Percentiles rank a stretch among this genome's conserved stretches.
These are phyloP conservation scores for Paracoccidioides lutzii DNA, from an alignment of 2,329 filamentous ascomycete species.

Conservation along the genomic window DNA sequence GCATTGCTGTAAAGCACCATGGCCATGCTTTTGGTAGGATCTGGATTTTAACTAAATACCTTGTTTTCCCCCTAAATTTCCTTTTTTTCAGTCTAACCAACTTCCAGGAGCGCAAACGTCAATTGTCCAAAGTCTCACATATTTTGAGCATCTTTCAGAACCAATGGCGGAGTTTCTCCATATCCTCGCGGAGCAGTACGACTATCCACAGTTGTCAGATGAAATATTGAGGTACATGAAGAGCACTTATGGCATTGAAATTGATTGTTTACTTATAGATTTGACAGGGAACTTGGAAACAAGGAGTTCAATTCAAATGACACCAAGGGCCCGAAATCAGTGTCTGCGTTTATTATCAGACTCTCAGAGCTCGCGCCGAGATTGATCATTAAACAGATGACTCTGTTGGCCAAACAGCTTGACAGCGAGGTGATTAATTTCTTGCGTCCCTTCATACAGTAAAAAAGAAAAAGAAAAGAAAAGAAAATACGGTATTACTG, in stretches of 20 bases:
- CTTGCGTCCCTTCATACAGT: background rate
- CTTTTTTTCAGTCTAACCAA: conserved; percentile 16
- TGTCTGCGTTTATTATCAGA: conserved; percentile 85
- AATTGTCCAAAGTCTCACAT: conserved; percentile 93
- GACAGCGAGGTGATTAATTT: conserved; percentile 62
- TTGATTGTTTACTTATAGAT: conserved; percentile 13
- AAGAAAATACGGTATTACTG: conserved; percentile 6
- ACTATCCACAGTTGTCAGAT: conserved; percentile 88
- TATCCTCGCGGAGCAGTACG: conserved; percentile 92
- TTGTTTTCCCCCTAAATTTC: background rate
- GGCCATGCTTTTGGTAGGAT: conserved; percentile 78
- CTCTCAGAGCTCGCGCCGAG: conserved; percentile 84
- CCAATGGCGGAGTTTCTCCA: conserved; percentile 98
- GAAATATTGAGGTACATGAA: conserved; percentile 57
- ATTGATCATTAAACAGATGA: conserved; percentile 95
- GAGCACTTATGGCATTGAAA: background rate
- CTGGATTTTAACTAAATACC: background rate
- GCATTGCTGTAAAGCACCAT: conserved; percentile 93
- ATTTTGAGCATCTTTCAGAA: conserved; percentile 97
- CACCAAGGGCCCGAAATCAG: conserved; percentile 86
- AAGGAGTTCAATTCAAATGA: conserved; percentile 98
- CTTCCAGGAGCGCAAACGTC: conserved; percentile 77
- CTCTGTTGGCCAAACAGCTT: conserved; percentile 80
- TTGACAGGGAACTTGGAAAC: conserved; percentile 67
- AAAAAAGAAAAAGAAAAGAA: background rate